Evolutionary conservation across 2,329 filamentous ascomycete genomes (phyloP), one percentile per base, ranked within the genome.

Genomic region (Podosphaera aphanis): DNA sequence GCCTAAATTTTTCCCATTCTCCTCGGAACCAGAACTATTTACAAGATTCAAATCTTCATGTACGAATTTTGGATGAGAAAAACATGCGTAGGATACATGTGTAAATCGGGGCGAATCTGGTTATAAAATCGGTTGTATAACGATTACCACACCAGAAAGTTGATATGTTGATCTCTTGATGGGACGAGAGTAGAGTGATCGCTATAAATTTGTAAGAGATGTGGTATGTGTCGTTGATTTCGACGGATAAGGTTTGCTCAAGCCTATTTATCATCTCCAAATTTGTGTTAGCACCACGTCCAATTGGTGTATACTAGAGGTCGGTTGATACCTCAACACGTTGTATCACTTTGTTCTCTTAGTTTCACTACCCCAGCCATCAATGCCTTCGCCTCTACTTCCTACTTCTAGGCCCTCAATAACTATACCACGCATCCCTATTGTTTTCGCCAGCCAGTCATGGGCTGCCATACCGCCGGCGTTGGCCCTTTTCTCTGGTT

Each of bases 391-490:
- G 1, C 88, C 88, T 48, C 76, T 77, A 51, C 78, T 84, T 5
- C 85, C 85, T 1, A 92, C 81, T 42, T 76, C 66, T 27, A 94
- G 68, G 0, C 71, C 71, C 15, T 79, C 74, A 49, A 94, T 70
- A 59, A 73, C 77, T 47, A 88, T 64, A 10, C 71, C 73, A 55
- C 86, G 78, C 86, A 98, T 95, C 6, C 86, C 88, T 29, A 79
- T 78, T 2, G 86, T 86, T 52, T 85, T 81, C 49, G 82, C 75
- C 53, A 95, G 63, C 72, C 88, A 95, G 5, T 66, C 60, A 55
- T 93, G 84, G 5, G 79, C 78, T 3, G 82, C 78, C 90, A 95
- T 95, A 5, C 90, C 90, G 31, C 90, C 90, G 0, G 90, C 90
- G 59, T 95, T 98, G 10, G 90, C 90, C 36, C 90, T 71, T 62